Percentiles rank a stretch among this genome's conserved stretches.
Evolutionary conservation across 2,329 filamentous ascomycete species (phyloP).

Genomic region (Beauveria sp.): DNA sequence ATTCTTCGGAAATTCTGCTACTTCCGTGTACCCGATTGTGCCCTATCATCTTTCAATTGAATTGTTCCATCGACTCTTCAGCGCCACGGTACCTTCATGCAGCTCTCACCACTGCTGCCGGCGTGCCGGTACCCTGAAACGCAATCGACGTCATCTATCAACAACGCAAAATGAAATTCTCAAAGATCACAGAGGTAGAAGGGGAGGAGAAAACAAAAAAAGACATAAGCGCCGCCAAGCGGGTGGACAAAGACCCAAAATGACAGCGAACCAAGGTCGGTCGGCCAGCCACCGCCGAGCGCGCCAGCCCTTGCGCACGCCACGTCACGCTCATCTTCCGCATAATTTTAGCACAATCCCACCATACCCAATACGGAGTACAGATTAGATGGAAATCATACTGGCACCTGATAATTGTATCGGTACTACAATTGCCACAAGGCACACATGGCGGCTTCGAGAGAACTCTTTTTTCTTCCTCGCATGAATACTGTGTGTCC

Average conservation of each 20-base stretch:
- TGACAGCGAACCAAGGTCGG: not conserved
- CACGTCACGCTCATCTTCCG: not conserved
- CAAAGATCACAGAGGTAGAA: too few species aligned
- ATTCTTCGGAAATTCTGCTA: not conserved
- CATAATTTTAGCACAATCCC: slow-evolving; percentile 1
- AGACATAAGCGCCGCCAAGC: not conserved
- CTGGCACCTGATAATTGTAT: not conserved
- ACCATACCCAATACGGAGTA: not conserved
- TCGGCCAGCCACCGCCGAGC: not conserved
- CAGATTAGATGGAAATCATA: not conserved
- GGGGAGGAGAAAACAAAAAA: not conserved
- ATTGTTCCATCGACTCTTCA: not conserved
- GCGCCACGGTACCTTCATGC: not conserved
- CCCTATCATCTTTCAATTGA: not conserved
- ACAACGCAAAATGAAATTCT: not conserved
- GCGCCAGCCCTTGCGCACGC: not conserved
- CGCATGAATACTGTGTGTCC: not conserved
- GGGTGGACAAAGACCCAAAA: not conserved
- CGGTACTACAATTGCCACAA: not conserved
- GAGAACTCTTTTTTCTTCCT: not conserved
- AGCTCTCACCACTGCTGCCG: not conserved
- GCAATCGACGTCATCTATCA: not conserved
- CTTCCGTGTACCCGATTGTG: slow-evolving; percentile 9
- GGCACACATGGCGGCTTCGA: not conserved
- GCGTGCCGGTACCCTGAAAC: not conserved